Percentiles rank a stretch among this genome's conserved stretches.
Evolutionary conservation across 768 basidiomycete genomes (phyloP).

Genomic region (Russula dissimulans): DNA sequence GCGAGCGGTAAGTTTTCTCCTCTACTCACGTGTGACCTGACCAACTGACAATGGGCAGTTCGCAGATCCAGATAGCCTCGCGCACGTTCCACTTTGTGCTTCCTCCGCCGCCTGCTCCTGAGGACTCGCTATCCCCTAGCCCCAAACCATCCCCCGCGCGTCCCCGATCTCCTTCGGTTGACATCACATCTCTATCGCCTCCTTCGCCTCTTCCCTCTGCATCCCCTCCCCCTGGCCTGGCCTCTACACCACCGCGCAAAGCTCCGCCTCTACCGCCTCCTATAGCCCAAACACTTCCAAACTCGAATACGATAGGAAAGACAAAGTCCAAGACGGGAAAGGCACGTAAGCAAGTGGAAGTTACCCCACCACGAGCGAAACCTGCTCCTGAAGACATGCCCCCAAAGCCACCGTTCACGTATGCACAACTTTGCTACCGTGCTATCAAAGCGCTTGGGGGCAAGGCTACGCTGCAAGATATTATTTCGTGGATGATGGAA

Average conservation of each 20-base stretch:
- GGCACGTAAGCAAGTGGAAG: constrained; percentile 16
- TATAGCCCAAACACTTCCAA: constrained; percentile 41
- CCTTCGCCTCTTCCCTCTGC: constrained; percentile 73
- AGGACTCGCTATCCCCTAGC: constrained; percentile 74
- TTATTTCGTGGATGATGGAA: constrained; percentile 85
- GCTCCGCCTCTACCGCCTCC: constrained; percentile 39
- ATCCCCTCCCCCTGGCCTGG: constrained; percentile 53
- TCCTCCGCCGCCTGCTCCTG: constrained; percentile 74
- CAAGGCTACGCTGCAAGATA: constrained; percentile 85
- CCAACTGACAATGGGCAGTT: constrained; percentile 38
- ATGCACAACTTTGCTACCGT: constrained; percentile 85
- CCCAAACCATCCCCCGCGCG: constrained; percentile 57
- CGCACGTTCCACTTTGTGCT: constrained; percentile 95
- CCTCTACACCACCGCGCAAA: constrained; percentile 38
- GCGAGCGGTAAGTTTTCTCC: constrained; percentile 55
- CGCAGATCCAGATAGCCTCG: constrained; percentile 94
- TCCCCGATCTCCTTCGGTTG: constrained; percentile 70
- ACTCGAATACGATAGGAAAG: constrained; percentile 46
- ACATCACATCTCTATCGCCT: constrained; percentile 62
- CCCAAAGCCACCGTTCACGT: constrained; percentile 83
- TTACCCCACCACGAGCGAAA: constrained; percentile 30
- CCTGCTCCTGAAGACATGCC: constrained; percentile 70
- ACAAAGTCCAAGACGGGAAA: constrained; percentile 9
- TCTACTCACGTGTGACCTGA: constrained; percentile 5
- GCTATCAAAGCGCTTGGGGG: constrained; percentile 76